A percentile compares a stretch with the other conserved stretches of the same genome.
Conservation (phyloP, 805 yeast species). For the Candida morakotiae region DNA sequence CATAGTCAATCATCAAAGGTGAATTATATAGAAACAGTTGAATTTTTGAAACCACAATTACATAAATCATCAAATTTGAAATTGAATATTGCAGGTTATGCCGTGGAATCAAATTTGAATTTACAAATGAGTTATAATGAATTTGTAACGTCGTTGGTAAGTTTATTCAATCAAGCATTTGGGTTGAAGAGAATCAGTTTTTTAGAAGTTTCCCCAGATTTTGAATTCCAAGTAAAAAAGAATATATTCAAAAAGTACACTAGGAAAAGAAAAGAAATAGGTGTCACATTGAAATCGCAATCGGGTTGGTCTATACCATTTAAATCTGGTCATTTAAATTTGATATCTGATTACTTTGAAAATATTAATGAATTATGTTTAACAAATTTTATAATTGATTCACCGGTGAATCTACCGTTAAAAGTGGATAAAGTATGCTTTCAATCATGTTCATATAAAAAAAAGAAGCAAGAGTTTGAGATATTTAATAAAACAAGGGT, state of each 20-base stretch:
- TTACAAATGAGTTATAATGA: slow-evolving; percentile 18
- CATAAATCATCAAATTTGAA: slow-evolving; percentile 16
- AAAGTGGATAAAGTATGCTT: slow-evolving; percentile 16
- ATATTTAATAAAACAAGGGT: slow-evolving; percentile 39
- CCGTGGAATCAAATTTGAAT: slow-evolving; percentile 20
- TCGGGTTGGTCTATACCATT: slow-evolving; percentile 52
- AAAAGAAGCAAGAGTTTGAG: slow-evolving; percentile 16
- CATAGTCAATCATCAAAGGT: slow-evolving; percentile 22
- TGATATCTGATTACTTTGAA: slow-evolving; percentile 39
- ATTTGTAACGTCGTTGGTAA: slow-evolving; percentile 19
- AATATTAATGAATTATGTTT: slow-evolving; percentile 39
- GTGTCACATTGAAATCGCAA: slow-evolving; percentile 39
- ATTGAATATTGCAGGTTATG: slow-evolving; percentile 35
- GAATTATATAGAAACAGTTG: slow-evolving; percentile 25
- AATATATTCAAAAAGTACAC: slow-evolving; percentile 3
- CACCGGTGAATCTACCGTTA: slow-evolving; percentile 24
- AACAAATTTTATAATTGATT: slow-evolving; percentile 47
- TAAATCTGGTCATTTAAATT: slow-evolving; percentile 38
- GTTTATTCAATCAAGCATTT: slow-evolving; percentile 43
- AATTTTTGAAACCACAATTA: slow-evolving; percentile 32
- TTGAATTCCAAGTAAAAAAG: slow-evolving; percentile 27
- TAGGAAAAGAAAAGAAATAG: slow-evolving; percentile 17
- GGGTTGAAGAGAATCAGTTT: slow-evolving; percentile 40
- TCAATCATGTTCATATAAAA: slow-evolving; percentile 18
- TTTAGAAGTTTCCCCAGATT: slow-evolving; percentile 47